Conservation (phyloP, 306 rosid genomes). For the Albizia julibrissin region DNA sequence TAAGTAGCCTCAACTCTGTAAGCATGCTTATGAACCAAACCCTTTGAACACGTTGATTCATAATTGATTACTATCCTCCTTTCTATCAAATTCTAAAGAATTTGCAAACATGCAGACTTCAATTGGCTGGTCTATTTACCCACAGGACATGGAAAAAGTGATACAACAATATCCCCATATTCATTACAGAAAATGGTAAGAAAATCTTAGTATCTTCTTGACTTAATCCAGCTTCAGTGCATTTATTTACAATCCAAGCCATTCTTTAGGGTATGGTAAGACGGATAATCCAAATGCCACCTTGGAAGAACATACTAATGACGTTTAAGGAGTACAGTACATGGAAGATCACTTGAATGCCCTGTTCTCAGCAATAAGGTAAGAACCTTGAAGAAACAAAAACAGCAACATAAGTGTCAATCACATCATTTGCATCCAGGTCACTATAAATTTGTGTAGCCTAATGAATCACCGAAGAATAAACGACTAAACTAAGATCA, state of each 20-base stretch:
- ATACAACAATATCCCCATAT: constrained; percentile 70
- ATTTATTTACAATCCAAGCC: not conserved
- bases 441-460: not conserved
- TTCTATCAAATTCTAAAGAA: not conserved
- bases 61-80: not conserved
- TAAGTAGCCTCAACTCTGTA: constrained; percentile 3
- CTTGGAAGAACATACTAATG: not conserved
- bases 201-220: not conserved
- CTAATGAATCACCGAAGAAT: not conserved
- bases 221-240: not conserved
- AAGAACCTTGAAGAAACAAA: not conserved
- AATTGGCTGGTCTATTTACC: constrained; percentile 55
- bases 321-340: not conserved
- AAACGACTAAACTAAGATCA: not conserved
- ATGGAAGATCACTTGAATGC: not conserved
- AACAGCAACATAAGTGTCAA: not conserved
- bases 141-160: constrained; percentile 72
- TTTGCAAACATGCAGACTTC: constrained; percentile 44
- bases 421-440: not conserved
- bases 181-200: constrained; percentile 77
- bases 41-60: not conserved
- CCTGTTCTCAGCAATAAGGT: not conserved
- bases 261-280: not conserved
- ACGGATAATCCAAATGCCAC: not conserved
- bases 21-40: not conserved